phyloP scores from a whole-genome alignment of 495 filamentous ascomycete species.

The Daldinia grandis region DNA sequence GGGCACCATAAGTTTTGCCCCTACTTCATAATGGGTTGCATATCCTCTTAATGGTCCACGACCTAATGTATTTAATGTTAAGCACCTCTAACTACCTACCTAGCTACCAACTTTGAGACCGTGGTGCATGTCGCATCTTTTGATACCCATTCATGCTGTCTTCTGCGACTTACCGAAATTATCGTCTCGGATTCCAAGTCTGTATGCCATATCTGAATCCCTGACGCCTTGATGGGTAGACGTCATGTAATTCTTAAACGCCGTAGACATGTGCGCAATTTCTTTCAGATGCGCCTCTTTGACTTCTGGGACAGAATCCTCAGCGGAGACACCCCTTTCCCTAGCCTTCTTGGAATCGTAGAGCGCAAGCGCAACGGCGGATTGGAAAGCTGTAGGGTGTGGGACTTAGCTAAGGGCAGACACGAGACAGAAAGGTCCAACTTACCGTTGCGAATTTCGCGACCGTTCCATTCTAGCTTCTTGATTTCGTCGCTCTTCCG shows the following conservation, averaged over 20 bases:
- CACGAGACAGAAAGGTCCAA: neutral
- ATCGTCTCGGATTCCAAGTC: constrained; percentile 8
- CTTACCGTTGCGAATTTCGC: constrained; percentile 19
- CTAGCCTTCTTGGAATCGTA: constrained; percentile 18
- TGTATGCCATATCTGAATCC: constrained; percentile 15
- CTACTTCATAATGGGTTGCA: neutral
- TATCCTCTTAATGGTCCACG: neutral
- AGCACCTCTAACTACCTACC: neutral
- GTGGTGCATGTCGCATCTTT: neutral
- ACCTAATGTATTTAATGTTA: neutral
- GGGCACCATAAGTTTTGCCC: neutral
- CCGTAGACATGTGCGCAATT: constrained; percentile 16
- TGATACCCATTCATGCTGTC: neutral
- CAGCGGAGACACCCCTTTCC: neutral
- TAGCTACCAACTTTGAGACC: neutral
- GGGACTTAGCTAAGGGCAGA: neutral
- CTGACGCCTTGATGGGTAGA: constrained; percentile 15
- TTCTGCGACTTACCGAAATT: constrained; percentile 2
- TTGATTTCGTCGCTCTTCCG: constrained; percentile 6
- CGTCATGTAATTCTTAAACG: constrained; percentile 20
- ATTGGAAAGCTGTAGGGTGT: constrained; percentile 14
- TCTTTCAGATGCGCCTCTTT: constrained; percentile 14
- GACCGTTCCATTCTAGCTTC: constrained; percentile 19
- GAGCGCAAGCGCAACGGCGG: constrained; percentile 16
- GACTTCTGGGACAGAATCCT: constrained; percentile 16